Base-by-base conservation (phyloP, 2,329 filamentous ascomycete species). In the Trichoderma pleuroti region DNA sequence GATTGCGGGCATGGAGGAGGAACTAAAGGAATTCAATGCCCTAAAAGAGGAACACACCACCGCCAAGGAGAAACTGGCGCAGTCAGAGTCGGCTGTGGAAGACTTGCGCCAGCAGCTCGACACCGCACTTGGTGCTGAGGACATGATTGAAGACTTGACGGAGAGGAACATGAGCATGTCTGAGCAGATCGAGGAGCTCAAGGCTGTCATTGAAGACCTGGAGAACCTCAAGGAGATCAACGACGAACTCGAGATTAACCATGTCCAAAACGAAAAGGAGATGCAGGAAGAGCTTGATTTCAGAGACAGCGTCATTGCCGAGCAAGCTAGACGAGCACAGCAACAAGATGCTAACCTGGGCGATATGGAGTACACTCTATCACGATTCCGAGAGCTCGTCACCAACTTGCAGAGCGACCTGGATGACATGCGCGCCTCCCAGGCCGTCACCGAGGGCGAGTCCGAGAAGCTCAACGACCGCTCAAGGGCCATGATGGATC, bases 221-320 rank as follows among this genome's bases (percentile, higher is more conserved):
- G 93, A 98, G 79, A 93, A 88, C 72, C 83, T 98, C 67, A 94
- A 94, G 78, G 95, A 99, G 78, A 90, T 98, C 75, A 97, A 93
- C 75, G 94, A 98, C 76, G 96, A 99, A 81, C 88, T 99, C 4
- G 94, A 98, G 79, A 88, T 93, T 76, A 97, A 97, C 77, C 94
- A 98, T 77, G 88, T 96, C 5, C 94, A 98, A 77, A 93, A 94
- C 42, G 93, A 97, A 79, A 97, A 95, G 80, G 94, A 98, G 78
- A 88, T 99, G 81, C 94, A 97, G 79, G 92, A 97, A 76, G 94
- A 98, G 76, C 88, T 98, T 69, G 94, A 98, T 78, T 92, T 93
- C 81, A 93, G 92, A 79, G 94, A 98, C 74, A 88, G 87, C 68
- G 83, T 97, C 72, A 92, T 98, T 73, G 86, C 88, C n/a, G 95